These are phyloP conservation scores for Reticulascus tulasneorum DNA, from an alignment of 2,329 filamentous ascomycete genomes.

Conservation along the genomic window DNA sequence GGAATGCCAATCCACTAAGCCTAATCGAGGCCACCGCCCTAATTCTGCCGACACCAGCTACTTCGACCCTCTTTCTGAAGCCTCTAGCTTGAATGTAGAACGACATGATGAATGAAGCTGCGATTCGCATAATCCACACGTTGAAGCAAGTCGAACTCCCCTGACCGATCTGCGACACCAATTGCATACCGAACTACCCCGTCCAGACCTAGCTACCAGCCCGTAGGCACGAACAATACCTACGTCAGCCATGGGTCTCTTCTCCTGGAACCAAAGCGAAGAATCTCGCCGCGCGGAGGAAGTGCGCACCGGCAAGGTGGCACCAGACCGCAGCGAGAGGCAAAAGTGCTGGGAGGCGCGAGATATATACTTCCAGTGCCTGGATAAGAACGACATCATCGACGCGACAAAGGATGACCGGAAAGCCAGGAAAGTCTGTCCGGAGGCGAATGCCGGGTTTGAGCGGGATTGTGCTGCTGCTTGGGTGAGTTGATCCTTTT, in stretches of 20 bases:
- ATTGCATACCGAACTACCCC: too few relatives aligned
- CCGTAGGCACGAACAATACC: too few relatives aligned
- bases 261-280: slow-evolving; percentile 36
- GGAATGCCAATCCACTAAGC: too few relatives aligned
- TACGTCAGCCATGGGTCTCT: slow-evolving; percentile 55
- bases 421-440: slow-evolving; percentile 35
- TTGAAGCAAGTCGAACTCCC: neutral
- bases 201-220: too few relatives aligned
- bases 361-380: slow-evolving; percentile 82
- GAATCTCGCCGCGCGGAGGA: slow-evolving; percentile 47
- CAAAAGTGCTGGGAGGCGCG: slow-evolving; percentile 84
- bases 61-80: too few relatives aligned
- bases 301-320: slow-evolving; percentile 57
- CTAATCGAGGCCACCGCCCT: too few relatives aligned
- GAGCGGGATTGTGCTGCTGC: slow-evolving; percentile 82
- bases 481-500: slow-evolving; percentile 63
- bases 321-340: slow-evolving; percentile 81
- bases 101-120: too few relatives aligned
- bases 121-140: too few relatives aligned
- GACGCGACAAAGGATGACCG: slow-evolving; percentile 53
- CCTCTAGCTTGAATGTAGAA: too few relatives aligned
- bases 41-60: too few relatives aligned
- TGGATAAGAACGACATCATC: slow-evolving; percentile 77
- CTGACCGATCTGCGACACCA: neutral
- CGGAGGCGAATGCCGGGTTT: slow-evolving; percentile 51